Percentiles rank a stretch among this genome's conserved stretches.
phyloP scores from a whole-genome alignment of 257 asterid genomes.

The Marsdenia floribunda region DNA sequence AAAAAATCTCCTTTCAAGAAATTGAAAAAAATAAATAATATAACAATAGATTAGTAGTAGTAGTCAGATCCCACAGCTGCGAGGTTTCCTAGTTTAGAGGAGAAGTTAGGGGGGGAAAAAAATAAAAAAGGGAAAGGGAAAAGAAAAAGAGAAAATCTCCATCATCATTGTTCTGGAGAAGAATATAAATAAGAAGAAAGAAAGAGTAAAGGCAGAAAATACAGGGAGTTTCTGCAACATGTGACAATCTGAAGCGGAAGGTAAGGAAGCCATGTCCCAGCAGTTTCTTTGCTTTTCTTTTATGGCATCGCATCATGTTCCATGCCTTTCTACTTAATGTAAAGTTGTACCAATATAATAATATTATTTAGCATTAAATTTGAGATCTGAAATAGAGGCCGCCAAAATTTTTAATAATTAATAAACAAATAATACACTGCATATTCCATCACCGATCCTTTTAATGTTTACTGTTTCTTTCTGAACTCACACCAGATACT shows the following conservation, averaged over 20 bases:
- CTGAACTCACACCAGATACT: neutral
- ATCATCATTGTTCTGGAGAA: neutral
- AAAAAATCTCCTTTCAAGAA: too few relatives aligned
- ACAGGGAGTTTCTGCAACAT: conserved; percentile 24
- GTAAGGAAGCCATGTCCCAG: conserved; percentile 20
- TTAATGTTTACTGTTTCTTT: too few relatives aligned
- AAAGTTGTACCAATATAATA: neutral
- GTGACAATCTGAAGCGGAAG: conserved; percentile 34
- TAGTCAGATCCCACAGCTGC: conserved; percentile 2
- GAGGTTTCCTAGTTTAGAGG: conserved; percentile 10
- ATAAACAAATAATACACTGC: neutral
- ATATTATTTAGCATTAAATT: neutral
- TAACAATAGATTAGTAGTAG: neutral
- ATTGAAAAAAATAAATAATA: too few relatives aligned
- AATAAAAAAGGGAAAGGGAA: too few relatives aligned
- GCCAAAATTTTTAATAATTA: neutral
- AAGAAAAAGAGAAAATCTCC: neutral
- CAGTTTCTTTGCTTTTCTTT: neutral
- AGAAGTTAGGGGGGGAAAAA: neutral
- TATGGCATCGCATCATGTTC: conserved; percentile 27
- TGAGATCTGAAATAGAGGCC: neutral
- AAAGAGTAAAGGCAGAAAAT: neutral
- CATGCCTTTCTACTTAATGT: conserved; percentile 12
- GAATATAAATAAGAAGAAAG: conserved; percentile 1
- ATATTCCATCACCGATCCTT: neutral